A percentile compares a stretch with the other conserved stretches of the same genome.
Evolutionary conservation across 805 yeast genomes (phyloP).

Genomic region (Starmerella potacharoeniae): DNA sequence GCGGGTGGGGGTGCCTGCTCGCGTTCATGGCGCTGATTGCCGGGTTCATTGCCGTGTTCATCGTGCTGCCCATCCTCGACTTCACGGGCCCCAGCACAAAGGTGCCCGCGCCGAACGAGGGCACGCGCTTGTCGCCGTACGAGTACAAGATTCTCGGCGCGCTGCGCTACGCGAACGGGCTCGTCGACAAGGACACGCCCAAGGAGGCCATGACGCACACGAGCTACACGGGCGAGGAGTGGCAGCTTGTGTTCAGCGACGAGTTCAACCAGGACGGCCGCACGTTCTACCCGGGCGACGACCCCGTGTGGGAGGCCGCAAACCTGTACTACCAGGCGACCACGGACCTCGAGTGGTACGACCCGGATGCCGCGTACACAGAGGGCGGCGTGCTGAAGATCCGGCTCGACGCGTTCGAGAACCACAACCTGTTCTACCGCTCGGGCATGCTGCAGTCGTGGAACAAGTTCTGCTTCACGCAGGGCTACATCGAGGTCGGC

Average conservation of each 20-base stretch:
- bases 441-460: constrained; percentile 89
- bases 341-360: constrained; percentile 85
- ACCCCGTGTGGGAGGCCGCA: constrained; percentile 80
- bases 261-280: constrained; percentile 86
- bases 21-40: constrained; percentile 42
- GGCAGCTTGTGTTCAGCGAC: constrained; percentile 78
- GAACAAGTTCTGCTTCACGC: constrained; percentile 83
- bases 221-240: constrained; percentile 49
- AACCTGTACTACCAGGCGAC: constrained; percentile 81
- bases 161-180: constrained; percentile 37
- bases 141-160: constrained; percentile 46
- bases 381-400: constrained; percentile 56
- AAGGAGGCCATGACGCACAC: constrained; percentile 36
- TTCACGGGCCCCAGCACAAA: constrained; percentile 51
- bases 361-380: constrained; percentile 79
- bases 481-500: constrained; percentile 66
- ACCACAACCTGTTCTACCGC: constrained; percentile 70
- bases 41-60: constrained; percentile 55
- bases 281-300: constrained; percentile 82
- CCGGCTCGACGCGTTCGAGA: constrained; percentile 68
- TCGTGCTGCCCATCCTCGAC: constrained; percentile 73
- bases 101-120: constrained; percentile 19
- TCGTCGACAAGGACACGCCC: constrained; percentile 69
- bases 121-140: constrained; percentile 42
- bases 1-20: constrained; percentile 28